These are phyloP conservation scores for Ophiostoma quercus DNA, from an alignment of 2,329 filamentous ascomycete genomes.

Conservation along the genomic window DNA sequence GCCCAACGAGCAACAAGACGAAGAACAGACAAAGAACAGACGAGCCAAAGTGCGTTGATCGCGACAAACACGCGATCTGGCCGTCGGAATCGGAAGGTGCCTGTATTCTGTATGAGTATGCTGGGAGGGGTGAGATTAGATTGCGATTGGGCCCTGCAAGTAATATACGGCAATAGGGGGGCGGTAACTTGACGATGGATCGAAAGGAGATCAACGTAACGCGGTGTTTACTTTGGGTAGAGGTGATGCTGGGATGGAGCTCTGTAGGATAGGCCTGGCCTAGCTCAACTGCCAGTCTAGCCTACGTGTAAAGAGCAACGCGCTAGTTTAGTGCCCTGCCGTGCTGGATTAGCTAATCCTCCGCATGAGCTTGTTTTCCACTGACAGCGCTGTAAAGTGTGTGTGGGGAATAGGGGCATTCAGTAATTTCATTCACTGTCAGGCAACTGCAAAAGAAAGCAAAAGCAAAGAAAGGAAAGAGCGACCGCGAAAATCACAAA, in stretches of 20 bases:
- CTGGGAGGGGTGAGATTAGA: background rate
- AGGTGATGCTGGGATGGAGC: too few species aligned
- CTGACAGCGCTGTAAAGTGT: background rate
- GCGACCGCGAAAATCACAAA: background rate
- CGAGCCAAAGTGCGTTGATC: conserved; percentile 20
- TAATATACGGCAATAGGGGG: background rate
- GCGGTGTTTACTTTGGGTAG: too few species aligned
- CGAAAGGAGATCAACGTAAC: conserved; percentile 17
- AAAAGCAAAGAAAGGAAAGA: too few species aligned
- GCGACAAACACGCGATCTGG: conserved; percentile 23
- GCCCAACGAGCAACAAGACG: background rate
- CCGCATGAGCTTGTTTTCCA: background rate
- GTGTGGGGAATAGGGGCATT: background rate
- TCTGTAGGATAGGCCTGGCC: too few species aligned
- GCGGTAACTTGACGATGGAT: background rate
- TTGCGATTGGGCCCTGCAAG: conserved; percentile 9
- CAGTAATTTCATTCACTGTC: background rate
- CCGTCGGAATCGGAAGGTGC: conserved; percentile 10
- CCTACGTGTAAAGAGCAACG: background rate
- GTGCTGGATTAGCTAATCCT: conserved; percentile 10
- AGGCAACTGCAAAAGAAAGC: background rate
- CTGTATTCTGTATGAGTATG: too few species aligned
- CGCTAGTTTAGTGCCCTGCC: background rate
- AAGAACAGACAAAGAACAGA: too few species aligned
- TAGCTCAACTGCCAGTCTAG: background rate